A percentile compares a stretch with the other conserved stretches of the same genome.
Evolutionary conservation across 2,329 filamentous ascomycete species (phyloP).

Genomic region (Pseudogymnoascus sp.): DNA sequence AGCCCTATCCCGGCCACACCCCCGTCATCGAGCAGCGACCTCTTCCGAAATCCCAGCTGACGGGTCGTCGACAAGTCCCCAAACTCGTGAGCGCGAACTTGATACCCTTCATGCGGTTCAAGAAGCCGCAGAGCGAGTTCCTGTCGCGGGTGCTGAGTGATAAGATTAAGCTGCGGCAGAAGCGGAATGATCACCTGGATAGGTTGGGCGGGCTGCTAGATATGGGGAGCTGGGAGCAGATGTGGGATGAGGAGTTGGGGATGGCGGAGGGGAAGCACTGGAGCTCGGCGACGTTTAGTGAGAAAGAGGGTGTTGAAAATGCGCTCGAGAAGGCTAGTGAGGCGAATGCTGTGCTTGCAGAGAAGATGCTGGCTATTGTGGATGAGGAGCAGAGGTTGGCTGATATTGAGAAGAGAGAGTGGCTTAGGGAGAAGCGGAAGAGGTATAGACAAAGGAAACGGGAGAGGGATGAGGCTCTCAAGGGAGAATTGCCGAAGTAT

Average conservation of each 20-base stretch:
- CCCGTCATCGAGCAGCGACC: conserved; percentile 44
- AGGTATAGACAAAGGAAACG: neutral
- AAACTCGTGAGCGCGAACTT: conserved; percentile 44
- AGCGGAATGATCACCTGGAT: conserved; percentile 31
- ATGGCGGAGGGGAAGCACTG: conserved; percentile 4
- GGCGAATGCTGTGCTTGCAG: conserved; percentile 22
- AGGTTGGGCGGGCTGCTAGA: conserved; percentile 29
- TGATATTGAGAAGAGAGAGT: conserved; percentile 26
- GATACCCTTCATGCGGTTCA: conserved; percentile 56
- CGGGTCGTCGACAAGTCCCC: conserved; percentile 49
- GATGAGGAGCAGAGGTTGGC: conserved; percentile 38
- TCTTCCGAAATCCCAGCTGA: conserved; percentile 39
- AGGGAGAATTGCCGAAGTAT: neutral
- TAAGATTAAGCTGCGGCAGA: conserved; percentile 38
- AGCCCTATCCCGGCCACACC: conserved; percentile 26
- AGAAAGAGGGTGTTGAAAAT: neutral
- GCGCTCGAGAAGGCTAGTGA: conserved; percentile 22
- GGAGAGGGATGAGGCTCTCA: neutral
- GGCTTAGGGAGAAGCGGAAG: conserved; percentile 10
- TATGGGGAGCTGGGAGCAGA: conserved; percentile 36
- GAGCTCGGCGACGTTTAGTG: conserved; percentile 7
- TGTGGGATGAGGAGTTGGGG: conserved; percentile 33
- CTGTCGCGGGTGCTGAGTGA: conserved; percentile 50
- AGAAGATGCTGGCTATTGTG: conserved; percentile 38
- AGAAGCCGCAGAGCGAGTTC: conserved; percentile 53